A percentile compares a stretch with the other conserved stretches of the same genome.
Conservation (phyloP, 768 basidiomycete species). For the Tremella yokohamensis region DNA sequence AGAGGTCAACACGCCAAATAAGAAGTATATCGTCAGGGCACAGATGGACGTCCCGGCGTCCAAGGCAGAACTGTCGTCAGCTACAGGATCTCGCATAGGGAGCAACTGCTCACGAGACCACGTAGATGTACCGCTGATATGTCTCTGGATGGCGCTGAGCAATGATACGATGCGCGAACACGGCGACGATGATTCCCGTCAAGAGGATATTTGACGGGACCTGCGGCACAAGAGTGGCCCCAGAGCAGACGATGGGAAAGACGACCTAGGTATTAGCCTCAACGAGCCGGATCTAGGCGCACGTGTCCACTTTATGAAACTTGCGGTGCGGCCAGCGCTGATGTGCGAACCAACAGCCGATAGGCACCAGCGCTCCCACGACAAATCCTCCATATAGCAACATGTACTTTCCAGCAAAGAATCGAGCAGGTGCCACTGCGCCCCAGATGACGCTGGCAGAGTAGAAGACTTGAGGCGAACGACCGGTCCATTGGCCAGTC, state of each 20-base stretch:
- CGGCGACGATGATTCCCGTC: slow-evolving; percentile 36
- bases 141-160: slow-evolving; percentile 38
- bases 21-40: slow-evolving; percentile 44
- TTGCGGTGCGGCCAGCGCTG: slow-evolving; percentile 41
- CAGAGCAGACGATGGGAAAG: slow-evolving; percentile 50
- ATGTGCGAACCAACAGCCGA: slow-evolving; percentile 43
- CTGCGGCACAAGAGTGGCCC: slow-evolving; percentile 49
- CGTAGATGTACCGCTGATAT: slow-evolving; percentile 43
- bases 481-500: slow-evolving; percentile 50
- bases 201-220: slow-evolving; percentile 50
- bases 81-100: neutral
- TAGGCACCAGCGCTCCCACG: slow-evolving; percentile 43
- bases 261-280: slow-evolving; percentile 29
- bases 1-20: slow-evolving; percentile 43
- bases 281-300: neutral
- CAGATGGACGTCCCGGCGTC: slow-evolving; percentile 50
- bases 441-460: slow-evolving; percentile 50
- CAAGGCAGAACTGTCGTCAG: slow-evolving; percentile 39
- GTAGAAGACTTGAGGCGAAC: slow-evolving; percentile 49
- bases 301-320: slow-evolving; percentile 38
- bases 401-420: slow-evolving; percentile 50
- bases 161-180: slow-evolving; percentile 36
- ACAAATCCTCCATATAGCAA: slow-evolving; percentile 44
- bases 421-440: slow-evolving; percentile 43
- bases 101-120: slow-evolving; percentile 30